These are phyloP conservation scores for Echium plantagineum DNA, from an alignment of 257 asterid genomes.

Conservation along the genomic window DNA sequence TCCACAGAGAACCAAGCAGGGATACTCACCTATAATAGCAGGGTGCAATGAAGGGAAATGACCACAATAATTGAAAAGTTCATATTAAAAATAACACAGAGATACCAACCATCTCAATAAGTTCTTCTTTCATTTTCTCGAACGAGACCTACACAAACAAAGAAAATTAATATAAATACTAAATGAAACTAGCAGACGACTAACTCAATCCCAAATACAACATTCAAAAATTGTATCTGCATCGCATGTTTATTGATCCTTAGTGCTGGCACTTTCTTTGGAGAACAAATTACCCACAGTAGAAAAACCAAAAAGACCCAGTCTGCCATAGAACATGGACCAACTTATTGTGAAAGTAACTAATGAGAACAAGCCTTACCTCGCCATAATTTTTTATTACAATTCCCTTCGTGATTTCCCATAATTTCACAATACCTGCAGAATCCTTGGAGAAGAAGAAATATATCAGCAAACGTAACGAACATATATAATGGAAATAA, in stretches of 20 bases:
- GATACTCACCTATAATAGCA: constrained; percentile 64
- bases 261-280: too few species aligned
- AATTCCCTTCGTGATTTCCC: constrained; percentile 93
- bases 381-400: constrained; percentile 85
- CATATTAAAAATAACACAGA: constrained; percentile 2
- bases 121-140: constrained; percentile 95
- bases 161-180: background rate
- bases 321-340: too few species aligned
- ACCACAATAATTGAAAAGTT: background rate
- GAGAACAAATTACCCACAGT: too few species aligned
- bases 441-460: constrained; percentile 55
- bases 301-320: too few species aligned
- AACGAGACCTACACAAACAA: constrained; percentile 53
- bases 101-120: constrained; percentile 81
- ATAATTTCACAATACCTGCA: constrained; percentile 73
- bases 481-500: background rate
- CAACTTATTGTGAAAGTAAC: too few species aligned
- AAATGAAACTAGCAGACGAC: constrained; percentile 1
- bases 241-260: too few species aligned
- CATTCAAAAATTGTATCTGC: too few species aligned
- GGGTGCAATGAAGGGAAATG: constrained; percentile 9
- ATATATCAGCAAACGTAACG: background rate
- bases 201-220: background rate
- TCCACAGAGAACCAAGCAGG: constrained; percentile 96
- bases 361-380: constrained; percentile 33